phyloP scores from a whole-genome alignment of 768 basidiomycete species.

The Kwoniella sp. region DNA sequence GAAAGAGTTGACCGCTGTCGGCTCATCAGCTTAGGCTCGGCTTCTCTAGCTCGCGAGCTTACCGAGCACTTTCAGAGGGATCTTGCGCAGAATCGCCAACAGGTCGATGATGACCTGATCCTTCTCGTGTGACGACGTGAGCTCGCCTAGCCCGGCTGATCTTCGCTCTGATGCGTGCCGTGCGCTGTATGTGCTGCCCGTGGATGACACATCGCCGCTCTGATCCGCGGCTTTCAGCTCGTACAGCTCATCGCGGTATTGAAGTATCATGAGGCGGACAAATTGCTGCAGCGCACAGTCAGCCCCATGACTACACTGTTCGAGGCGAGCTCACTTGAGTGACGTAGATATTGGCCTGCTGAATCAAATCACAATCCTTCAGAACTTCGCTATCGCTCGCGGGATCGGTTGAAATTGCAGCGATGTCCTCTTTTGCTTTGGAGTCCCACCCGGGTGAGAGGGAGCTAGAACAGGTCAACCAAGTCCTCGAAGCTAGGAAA shows the following conservation, averaged over 20 bases:
- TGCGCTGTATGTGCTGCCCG: constrained; percentile 4
- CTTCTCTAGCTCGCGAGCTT: constrained; percentile 54
- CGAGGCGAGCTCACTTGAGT: constrained; percentile 63
- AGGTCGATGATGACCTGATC: constrained; percentile 84
- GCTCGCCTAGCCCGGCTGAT: constrained; percentile 3
- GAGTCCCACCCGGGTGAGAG: constrained; percentile 36
- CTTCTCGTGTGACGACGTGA: constrained; percentile 12
- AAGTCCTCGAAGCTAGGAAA: no score
- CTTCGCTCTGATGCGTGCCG: constrained; percentile 4
- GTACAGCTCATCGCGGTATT: constrained; percentile 82
- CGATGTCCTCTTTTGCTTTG: constrained; percentile 74
- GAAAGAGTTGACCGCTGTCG: constrained; percentile 42
- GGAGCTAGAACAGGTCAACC: neutral
- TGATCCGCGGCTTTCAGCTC: constrained; percentile 56
- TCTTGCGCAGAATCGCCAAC: constrained; percentile 80
- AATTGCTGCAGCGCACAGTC: constrained; percentile 64
- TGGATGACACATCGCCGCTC: neutral
- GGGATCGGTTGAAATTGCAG: constrained; percentile 87
- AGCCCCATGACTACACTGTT: neutral
- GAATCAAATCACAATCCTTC: constrained; percentile 81
- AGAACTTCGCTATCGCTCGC: constrained; percentile 80
- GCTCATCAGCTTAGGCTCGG: neutral
- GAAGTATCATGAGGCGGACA: constrained; percentile 84
- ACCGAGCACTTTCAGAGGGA: constrained; percentile 88
- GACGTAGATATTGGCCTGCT: constrained; percentile 88